Percentiles rank a stretch among this genome's conserved stretches.
Evolutionary conservation across 2,329 filamentous ascomycete genomes (phyloP).

Genomic region (Nothophaeocryptopus gaeumannii): DNA sequence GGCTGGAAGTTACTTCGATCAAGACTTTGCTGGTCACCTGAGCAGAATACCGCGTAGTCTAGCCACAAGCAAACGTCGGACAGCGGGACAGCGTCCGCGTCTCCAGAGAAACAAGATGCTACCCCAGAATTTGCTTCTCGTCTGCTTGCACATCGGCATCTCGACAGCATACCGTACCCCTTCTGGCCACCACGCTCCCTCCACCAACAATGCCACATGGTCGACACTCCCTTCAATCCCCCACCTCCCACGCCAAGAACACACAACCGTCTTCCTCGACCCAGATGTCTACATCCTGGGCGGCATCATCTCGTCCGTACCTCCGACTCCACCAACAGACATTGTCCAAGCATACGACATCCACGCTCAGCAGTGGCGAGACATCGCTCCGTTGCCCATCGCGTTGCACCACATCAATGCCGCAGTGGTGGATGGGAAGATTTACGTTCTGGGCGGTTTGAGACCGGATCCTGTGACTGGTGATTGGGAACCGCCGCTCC

Average conservation of each 20-base stretch:
- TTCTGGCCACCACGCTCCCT: no score
- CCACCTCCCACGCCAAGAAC: not conserved
- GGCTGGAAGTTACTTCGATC: no score
- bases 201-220: no score
- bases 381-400: not conserved
- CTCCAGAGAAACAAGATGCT: not conserved
- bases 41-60: no score
- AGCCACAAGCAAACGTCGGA: no score
- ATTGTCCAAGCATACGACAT: constrained; percentile 1
- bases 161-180: no score
- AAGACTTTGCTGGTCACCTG: no score
- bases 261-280: not conserved
- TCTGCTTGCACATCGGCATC: no score
- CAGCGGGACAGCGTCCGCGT: not conserved
- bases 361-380: not conserved
- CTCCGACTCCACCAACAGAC: not conserved
- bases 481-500: not conserved
- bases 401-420: not conserved
- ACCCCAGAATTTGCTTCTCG: no score
- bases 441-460: not conserved
- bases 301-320: not conserved
- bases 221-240: no score
- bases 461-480: not conserved
- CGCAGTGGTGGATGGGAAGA: not conserved
- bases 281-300: not conserved